Evolutionary conservation across 257 asterid species (phyloP), one percentile per base, ranked within the genome.

Genomic region (Plectranthus barbatus): DNA sequence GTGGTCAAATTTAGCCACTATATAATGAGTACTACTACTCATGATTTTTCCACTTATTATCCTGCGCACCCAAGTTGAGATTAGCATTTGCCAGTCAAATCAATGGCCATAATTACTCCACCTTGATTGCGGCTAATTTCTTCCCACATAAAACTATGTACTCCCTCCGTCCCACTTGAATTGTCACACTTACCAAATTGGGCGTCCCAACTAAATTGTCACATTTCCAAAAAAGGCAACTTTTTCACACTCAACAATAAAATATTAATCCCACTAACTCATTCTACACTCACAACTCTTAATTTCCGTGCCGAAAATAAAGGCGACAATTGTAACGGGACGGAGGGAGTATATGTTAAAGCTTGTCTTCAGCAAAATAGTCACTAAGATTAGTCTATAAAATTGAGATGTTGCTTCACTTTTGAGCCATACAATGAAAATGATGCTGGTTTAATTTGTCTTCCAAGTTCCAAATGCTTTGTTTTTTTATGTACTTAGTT

Each of bases 1-100:
- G 73, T 60, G 70, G 73, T 70, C 73, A 75, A 70, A 69, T 74
- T 64, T 69, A 69, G 76, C 70, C 56, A 74, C 76, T 75, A 65
- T 70, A 45, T 70, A 70, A 64, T 69, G 76, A 70, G 55, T 61
- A 52, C 26, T 61, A 52, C 26, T 48, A 71, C 62, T 67, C 69
- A 61, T 70, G 51, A 56, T 61, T 49, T n/a, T 36, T 60, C 69
- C 74, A 50, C 75, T 60, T 46, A n/a, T n/a, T n/a, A 70, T 53
- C 37, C 52, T 56, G n/a, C 33, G 29, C 60, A 58, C 36, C 17
- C n/a, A 42, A 31, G 8, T 52, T 44, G 31, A 15, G 40, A 44
- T 50, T 51, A 33, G 4, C 52, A 14, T 19, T 4, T 37, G 4
- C n/a, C 44, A 9, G 7, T 62, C 67, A 54, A 51, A 26, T 39